Conservation (phyloP, 73 alveolate species). For the Uronychia setigera region DNA sequence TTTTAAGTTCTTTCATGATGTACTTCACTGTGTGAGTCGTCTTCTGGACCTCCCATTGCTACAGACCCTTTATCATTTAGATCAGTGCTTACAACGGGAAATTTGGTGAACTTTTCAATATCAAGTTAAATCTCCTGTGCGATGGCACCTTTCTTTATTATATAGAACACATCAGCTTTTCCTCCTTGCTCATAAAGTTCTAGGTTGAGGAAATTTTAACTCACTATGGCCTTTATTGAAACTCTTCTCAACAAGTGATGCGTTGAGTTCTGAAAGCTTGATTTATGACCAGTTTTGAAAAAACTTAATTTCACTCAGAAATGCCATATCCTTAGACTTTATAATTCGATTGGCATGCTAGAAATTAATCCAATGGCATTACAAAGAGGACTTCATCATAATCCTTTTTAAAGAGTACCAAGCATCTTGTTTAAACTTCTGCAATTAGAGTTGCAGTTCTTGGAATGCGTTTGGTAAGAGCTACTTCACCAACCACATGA, state of each 20-base stretch:
- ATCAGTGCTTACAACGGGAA: conserved; percentile 3
- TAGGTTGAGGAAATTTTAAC: not conserved
- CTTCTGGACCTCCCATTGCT: conserved; percentile 27
- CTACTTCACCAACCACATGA: conserved; percentile 6
- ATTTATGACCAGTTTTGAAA: conserved; percentile 34
- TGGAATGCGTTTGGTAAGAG: not conserved
- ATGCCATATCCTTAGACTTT: conserved; percentile 30
- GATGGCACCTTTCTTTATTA: conserved; percentile 1
- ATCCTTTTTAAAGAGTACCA: conserved; percentile 7
- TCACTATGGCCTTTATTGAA: not conserved
- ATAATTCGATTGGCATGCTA: conserved; percentile 29
- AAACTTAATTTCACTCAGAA: conserved; percentile 15
- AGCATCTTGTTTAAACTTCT: not conserved
- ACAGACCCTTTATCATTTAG: not conserved
- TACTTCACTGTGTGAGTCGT: conserved; percentile 15
- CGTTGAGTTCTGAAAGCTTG: conserved; percentile 34
- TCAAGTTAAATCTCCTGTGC: conserved; percentile 9
- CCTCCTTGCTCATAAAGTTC: conserved; percentile 8
- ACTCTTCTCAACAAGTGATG: conserved; percentile 14
- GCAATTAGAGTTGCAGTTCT: conserved; percentile 19
- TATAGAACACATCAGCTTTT: not conserved
- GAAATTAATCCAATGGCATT: not conserved
- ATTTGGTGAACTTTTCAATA: conserved; percentile 8
- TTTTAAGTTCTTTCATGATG: conserved; percentile 2
- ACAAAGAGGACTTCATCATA: conserved; percentile 14